Evolutionary conservation across 1,284 basidiomycete species (phyloP), one percentile per base, ranked within the genome.

Genomic region (Malassezia equina): DNA sequence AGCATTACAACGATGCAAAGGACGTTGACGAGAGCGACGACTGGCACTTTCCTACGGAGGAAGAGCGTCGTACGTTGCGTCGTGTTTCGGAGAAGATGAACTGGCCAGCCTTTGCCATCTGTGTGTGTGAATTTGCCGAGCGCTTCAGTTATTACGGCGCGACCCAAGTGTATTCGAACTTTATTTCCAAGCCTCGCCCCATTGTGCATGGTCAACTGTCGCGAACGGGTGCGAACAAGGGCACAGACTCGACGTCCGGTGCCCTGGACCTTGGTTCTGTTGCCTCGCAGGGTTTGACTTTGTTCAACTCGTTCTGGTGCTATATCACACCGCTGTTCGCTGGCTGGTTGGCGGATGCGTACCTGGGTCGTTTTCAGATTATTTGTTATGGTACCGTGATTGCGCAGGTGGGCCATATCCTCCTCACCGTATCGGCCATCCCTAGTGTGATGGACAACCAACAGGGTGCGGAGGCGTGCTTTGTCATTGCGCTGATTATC

Each of bases 371-470:
- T n/a, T 79, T 74, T 73, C 78, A 76, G 56, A 79, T 78, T 8
- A 76, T 80, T 51, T 67, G 68, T 63, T 62, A 69, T 44, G 69
- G 75, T 48, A 69, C 77, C 39, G 59, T 60, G 39, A 68, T 78
- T 60, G 75, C 76, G 27, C 60, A 77, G 47, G 61, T 77, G 40
- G 77, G 77, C 1, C 87, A 90, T 72, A 76, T 86, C 56, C 78
- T 90, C 61, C 81, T 90, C 62, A 80, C 88, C 63, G 75, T 86
- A 47, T 81, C 84, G 19, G 81, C 84, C 7, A 73, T 88, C 23
- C 87, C 87, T 0, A 79, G 81, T 2, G 81, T 88, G 42, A 84
- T 88, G 56, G 77, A 83, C 36, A 47, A 63, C 42, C 64, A 77
- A 24, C 76, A 81, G 34, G 76, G 78, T 24, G 80, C 86, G 0